Conservation (phyloP, 371 early-diverging fungal species). For the Vairimorpha necatrix region DNA sequence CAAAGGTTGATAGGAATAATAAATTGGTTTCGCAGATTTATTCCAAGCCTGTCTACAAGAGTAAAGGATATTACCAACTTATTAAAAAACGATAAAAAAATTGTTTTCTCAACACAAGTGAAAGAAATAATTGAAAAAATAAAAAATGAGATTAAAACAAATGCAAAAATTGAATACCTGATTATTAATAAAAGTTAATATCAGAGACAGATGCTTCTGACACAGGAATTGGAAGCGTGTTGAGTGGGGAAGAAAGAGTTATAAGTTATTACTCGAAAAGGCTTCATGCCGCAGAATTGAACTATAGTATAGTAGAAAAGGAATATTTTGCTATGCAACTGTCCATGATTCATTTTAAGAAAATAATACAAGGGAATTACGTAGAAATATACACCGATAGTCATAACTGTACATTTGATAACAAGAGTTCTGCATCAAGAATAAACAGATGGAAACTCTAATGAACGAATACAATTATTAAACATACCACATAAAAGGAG, state of each 20-base stretch:
- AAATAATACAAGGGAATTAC: slow-evolving; percentile 26
- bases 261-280: slow-evolving; percentile 17
- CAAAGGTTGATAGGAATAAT: background rate
- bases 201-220: slow-evolving; percentile 46
- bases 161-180: slow-evolving; percentile 17
- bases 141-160: background rate
- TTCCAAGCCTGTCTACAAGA: background rate
- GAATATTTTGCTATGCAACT: slow-evolving; percentile 30
- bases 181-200: slow-evolving; percentile 34
- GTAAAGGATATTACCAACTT: background rate
- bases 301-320: slow-evolving; percentile 44
- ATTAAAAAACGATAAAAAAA: background rate
- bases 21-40: slow-evolving; percentile 10
- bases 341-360: slow-evolving; percentile 29
- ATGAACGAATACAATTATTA: slow-evolving; percentile 27
- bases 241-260: slow-evolving; percentile 32
- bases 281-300: slow-evolving; percentile 33
- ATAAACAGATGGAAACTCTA: slow-evolving; percentile 30
- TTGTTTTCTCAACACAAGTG: background rate
- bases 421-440: background rate
- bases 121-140: background rate
- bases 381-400: slow-evolving; percentile 53
- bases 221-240: slow-evolving; percentile 39
- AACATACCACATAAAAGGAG: slow-evolving; percentile 22
- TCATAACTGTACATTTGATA: slow-evolving; percentile 11